phyloP scores from a whole-genome alignment of 306 rosid species.

The Carpinus viminea region DNA sequence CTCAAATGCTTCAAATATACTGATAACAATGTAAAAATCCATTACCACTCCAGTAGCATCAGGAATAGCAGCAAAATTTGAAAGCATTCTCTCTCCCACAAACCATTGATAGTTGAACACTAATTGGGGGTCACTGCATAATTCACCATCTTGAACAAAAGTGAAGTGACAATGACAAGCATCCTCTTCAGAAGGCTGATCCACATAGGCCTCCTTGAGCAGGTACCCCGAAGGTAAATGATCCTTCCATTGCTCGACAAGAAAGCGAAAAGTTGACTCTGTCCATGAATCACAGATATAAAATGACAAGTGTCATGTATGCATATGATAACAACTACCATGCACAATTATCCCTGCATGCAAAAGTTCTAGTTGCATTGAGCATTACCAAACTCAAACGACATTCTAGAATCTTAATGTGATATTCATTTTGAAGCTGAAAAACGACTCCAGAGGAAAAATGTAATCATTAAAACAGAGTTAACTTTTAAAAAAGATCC shows the following conservation, averaged over 20 bases:
- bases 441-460: neutral
- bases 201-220: constrained; percentile 77
- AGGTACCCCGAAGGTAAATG: constrained; percentile 64
- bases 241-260: constrained; percentile 87
- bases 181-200: constrained; percentile 91
- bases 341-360: neutral
- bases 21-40: constrained; percentile 21
- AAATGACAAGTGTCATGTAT: neutral
- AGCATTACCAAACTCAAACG: constrained; percentile 1
- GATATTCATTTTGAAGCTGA: neutral
- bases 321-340: neutral
- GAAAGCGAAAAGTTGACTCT: constrained; percentile 84
- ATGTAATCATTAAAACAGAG: neutral
- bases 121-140: constrained; percentile 45
- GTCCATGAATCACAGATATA: constrained; percentile 25
- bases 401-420: neutral
- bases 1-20: constrained; percentile 18
- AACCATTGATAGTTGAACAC: constrained; percentile 88
- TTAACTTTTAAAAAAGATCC: neutral
- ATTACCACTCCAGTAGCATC: constrained; percentile 84
- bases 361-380: neutral
- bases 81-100: constrained; percentile 68
- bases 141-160: constrained; percentile 55
- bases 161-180: constrained; percentile 78
- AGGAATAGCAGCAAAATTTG: constrained; percentile 63